A percentile compares a stretch with the other conserved stretches of the same genome.
Evolutionary conservation across 116 monocot species (phyloP).

Genomic region (Dioscorea cayenensis): DNA sequence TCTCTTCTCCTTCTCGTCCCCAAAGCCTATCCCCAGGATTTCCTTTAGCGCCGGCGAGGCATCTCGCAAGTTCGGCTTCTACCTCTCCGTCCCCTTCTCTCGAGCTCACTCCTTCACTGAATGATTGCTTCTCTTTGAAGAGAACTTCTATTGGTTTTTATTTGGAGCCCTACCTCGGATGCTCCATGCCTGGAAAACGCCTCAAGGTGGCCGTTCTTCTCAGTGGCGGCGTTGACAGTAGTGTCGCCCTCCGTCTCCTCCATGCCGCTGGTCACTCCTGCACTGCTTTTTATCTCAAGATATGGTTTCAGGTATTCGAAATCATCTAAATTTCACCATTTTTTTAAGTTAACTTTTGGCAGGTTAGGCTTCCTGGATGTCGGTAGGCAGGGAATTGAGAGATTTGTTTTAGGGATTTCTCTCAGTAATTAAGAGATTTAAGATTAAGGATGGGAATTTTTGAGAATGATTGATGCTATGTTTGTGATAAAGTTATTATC

Average conservation of each 20-base stretch:
- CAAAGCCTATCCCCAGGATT: background rate
- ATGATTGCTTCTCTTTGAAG: background rate
- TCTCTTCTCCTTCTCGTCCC: background rate
- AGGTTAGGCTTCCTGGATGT: no score
- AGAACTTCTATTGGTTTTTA: conserved; percentile 1
- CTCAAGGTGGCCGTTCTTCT: conserved; percentile 79
- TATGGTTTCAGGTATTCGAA: conserved; percentile 90
- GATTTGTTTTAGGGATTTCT: no score
- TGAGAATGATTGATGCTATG: no score
- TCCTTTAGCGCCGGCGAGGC: background rate
- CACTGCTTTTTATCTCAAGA: conserved; percentile 98
- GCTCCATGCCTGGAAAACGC: conserved; percentile 63
- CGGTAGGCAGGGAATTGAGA: no score
- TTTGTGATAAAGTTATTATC: no score
- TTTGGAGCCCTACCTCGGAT: conserved; percentile 58
- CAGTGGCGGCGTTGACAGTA: conserved; percentile 98
- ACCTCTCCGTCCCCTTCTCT: background rate
- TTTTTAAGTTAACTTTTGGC: no score
- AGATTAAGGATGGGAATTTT: no score
- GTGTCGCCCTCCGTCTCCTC: conserved; percentile 88
- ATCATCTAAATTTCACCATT: background rate
- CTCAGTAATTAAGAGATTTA: no score
- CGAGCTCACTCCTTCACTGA: background rate
- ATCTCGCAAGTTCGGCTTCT: background rate
- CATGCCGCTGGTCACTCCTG: conserved; percentile 93